These are phyloP conservation scores for Acacia confusa DNA, from an alignment of 306 rosid genomes.

Conservation along the genomic window DNA sequence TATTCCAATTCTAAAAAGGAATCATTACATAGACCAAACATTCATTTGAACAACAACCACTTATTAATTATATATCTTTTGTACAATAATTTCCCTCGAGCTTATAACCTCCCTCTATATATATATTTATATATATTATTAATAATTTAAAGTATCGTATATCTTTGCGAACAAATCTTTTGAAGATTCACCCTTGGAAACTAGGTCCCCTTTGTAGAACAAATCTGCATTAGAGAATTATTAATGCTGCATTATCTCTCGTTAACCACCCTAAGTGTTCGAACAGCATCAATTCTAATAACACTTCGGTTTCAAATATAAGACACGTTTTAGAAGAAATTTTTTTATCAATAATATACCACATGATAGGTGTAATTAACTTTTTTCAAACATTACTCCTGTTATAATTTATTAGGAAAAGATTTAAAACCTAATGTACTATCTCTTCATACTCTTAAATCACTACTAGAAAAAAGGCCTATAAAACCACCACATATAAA, in stretches of 20 bases:
- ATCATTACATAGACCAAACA: not conserved
- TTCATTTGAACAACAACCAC: slow-evolving; percentile 24
- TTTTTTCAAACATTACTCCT: too few species aligned
- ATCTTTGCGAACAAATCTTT: not conserved
- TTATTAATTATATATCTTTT: slow-evolving; percentile 36
- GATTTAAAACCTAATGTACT: too few species aligned
- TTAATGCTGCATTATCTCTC: not conserved
- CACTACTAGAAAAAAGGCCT: too few species aligned
- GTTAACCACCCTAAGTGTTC: not conserved
- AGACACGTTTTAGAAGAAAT: too few species aligned
- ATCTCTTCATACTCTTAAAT: too few species aligned
- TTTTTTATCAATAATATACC: too few species aligned
- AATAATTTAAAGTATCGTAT: not conserved
- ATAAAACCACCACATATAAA: too few species aligned
- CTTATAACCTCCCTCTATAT: slow-evolving; percentile 35
- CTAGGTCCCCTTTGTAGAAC: slow-evolving; percentile 18
- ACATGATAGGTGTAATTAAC: too few species aligned
- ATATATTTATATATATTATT: not conserved
- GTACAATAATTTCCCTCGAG: slow-evolving; percentile 52
- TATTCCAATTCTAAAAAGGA: not conserved
- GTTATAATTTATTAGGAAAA: too few species aligned
- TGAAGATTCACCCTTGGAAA: slow-evolving; percentile 7
- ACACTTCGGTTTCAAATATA: too few species aligned
- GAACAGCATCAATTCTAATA: not conserved
- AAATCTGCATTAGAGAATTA: slow-evolving; percentile 36